phyloP scores from a whole-genome alignment of 495 filamentous ascomycete genomes.

The Staphylotrichum longicolle region DNA sequence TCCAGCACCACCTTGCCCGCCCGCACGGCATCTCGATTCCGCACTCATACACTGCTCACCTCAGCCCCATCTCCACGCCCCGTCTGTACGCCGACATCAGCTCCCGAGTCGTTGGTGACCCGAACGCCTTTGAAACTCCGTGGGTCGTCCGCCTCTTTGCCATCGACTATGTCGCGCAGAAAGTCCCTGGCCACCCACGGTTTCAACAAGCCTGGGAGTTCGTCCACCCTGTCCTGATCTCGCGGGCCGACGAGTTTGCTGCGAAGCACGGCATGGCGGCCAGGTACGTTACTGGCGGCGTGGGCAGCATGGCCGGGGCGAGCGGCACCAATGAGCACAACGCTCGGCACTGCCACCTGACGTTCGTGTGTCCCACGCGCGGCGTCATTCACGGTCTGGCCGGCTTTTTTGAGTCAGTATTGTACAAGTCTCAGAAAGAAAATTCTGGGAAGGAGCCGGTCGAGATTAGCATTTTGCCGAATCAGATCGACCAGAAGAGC shows the following conservation, averaged over 20 bases:
- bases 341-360: conserved; percentile 66
- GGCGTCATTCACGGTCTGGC: conserved; percentile 89
- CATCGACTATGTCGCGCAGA: conserved; percentile 71
- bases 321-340: conserved; percentile 85
- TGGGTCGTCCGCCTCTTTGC: conserved; percentile 93
- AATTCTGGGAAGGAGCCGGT: conserved; percentile 47
- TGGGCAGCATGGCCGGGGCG: conserved; percentile 59
- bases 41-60: conserved; percentile 82
- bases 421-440: conserved; percentile 55
- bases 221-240: conserved; percentile 50
- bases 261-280: conserved; percentile 48
- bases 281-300: conserved; percentile 45
- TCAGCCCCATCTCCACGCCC: conserved; percentile 88
- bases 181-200: conserved; percentile 51
- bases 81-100: conserved; percentile 78
- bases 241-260: conserved; percentile 53
- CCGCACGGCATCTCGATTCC: conserved; percentile 89
- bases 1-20: conserved; percentile 74
- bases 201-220: conserved; percentile 74
- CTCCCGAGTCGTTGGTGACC: conserved; percentile 54
- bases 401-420: conserved; percentile 91
- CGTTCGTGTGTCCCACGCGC: conserved; percentile 67
- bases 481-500: conserved; percentile 88
- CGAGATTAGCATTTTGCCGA: conserved; percentile 89
- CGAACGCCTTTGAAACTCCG: conserved; percentile 78